Percentiles rank a stretch among this genome's conserved stretches.
phyloP scores from a whole-genome alignment of 2,329 filamentous ascomycete species.

The Nigrospora sphaerica region DNA sequence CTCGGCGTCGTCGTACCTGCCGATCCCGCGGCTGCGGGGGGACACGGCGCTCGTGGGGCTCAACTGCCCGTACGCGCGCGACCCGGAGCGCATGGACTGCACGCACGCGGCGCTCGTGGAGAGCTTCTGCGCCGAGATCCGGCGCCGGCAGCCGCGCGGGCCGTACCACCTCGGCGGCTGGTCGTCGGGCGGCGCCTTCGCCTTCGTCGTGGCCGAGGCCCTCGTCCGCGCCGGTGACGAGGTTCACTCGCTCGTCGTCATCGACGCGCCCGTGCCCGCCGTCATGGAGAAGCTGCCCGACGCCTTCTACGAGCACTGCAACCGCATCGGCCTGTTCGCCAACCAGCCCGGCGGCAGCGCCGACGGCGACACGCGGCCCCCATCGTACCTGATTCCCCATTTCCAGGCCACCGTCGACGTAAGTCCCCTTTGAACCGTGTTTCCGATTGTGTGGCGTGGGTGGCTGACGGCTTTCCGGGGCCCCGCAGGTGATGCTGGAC shows the following conservation, averaged over 20 bases:
- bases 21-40: slow-evolving; percentile 21
- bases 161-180: slow-evolving; percentile 44
- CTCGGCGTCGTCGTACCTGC: slow-evolving; percentile 30
- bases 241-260: slow-evolving; percentile 29
- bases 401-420: slow-evolving; percentile 1
- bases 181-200: slow-evolving; percentile 45
- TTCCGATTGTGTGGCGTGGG: too few species aligned
- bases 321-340: slow-evolving; percentile 35
- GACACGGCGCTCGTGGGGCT: slow-evolving; percentile 27
- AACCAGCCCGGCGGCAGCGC: slow-evolving; percentile 20
- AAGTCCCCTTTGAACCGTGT: too few species aligned
- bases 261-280: slow-evolving; percentile 34
- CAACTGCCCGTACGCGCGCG: slow-evolving; percentile 31
- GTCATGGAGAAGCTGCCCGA: slow-evolving; percentile 39
- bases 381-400: slow-evolving; percentile 1
- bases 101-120: slow-evolving; percentile 26
- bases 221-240: slow-evolving; percentile 27
- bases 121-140: slow-evolving; percentile 33
- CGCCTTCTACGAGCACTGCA: slow-evolving; percentile 40
- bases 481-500: neutral
- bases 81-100: slow-evolving; percentile 18
- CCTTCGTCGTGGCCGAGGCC: slow-evolving; percentile 33
- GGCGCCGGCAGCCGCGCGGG: slow-evolving; percentile 35
- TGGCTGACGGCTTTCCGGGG: too few species aligned
- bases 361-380: neutral